These are phyloP conservation scores for Primulina tabacum DNA, from an alignment of 257 asterid genomes.

Conservation along the genomic window DNA sequence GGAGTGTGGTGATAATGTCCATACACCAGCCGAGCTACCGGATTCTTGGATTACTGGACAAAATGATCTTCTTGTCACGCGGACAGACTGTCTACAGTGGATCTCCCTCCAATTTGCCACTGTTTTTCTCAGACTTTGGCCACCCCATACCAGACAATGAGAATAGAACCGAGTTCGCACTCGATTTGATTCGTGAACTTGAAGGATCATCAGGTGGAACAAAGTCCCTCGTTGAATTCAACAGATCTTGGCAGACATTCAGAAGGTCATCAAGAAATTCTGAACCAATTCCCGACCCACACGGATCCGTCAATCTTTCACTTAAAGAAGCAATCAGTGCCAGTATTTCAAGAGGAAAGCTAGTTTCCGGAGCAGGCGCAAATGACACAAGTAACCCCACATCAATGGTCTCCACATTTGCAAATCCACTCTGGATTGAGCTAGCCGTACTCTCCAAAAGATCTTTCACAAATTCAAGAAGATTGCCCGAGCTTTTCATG, in stretches of 20 bases:
- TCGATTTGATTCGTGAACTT: constrained; percentile 68
- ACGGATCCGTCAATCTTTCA: constrained; percentile 31
- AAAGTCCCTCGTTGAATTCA: constrained; percentile 59
- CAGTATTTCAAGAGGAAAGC: constrained; percentile 69
- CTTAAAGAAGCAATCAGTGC: constrained; percentile 67
- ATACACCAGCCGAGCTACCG: constrained; percentile 83
- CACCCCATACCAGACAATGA: constrained; percentile 75
- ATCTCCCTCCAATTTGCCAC: constrained; percentile 47
- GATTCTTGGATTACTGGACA: constrained; percentile 57
- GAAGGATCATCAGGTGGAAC: constrained; percentile 76
- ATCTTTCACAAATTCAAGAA: constrained; percentile 49
- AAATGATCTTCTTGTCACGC: constrained; percentile 60
- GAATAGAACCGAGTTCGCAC: constrained; percentile 64
- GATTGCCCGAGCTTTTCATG: constrained; percentile 72
- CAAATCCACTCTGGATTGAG: constrained; percentile 66
- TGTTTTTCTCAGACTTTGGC: constrained; percentile 62
- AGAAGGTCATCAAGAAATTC: constrained; percentile 20
- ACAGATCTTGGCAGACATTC: constrained; percentile 49
- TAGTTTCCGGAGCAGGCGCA: constrained; percentile 52
- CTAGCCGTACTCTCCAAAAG: constrained; percentile 49
- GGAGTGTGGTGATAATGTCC: constrained; percentile 78
- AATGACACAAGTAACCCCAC: constrained; percentile 23
- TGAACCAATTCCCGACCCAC: neutral
- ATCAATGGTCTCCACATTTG: constrained; percentile 50
- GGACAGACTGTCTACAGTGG: constrained; percentile 84